Conservation (phyloP, 1,139 yeast species). For the Scheffersomyces illinoinensis region DNA sequence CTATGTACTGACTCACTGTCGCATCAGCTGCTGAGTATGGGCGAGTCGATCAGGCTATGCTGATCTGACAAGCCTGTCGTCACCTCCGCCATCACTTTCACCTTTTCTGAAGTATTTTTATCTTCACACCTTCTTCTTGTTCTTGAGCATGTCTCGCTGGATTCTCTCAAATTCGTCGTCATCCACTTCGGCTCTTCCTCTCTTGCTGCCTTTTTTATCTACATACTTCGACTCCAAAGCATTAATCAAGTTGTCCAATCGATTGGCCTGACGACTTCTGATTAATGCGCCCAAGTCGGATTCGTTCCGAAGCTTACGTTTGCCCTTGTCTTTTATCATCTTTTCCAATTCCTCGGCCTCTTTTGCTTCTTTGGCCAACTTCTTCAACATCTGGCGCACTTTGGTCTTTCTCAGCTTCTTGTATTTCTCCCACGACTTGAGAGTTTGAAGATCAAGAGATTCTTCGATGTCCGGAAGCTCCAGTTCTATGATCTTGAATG, state of each 20-base stretch:
- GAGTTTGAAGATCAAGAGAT: slow-evolving; percentile 25
- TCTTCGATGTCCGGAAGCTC: slow-evolving; percentile 39
- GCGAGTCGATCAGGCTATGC: neutral
- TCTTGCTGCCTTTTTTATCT: slow-evolving; percentile 36
- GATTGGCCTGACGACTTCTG: slow-evolving; percentile 38
- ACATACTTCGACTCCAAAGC: slow-evolving; percentile 58
- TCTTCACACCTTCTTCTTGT: slow-evolving; percentile 2
- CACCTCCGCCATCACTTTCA: neutral
- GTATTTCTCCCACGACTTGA: slow-evolving; percentile 55
- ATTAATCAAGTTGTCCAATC: slow-evolving; percentile 51
- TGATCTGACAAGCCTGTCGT: too few relatives aligned
- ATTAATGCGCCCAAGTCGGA: slow-evolving; percentile 54
- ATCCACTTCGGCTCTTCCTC: slow-evolving; percentile 28
- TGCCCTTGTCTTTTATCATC: slow-evolving; percentile 44
- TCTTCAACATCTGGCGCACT: slow-evolving; percentile 47
- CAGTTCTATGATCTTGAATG: slow-evolving; percentile 50
- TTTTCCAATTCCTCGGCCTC: slow-evolving; percentile 67
- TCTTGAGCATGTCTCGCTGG: slow-evolving; percentile 22
- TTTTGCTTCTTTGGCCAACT: slow-evolving; percentile 58
- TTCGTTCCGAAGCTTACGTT: slow-evolving; percentile 29
- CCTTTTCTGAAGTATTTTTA: neutral
- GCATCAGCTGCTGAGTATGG: neutral
- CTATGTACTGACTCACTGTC: neutral
- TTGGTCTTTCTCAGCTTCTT: slow-evolving; percentile 45
- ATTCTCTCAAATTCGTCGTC: slow-evolving; percentile 45